Conservation (phyloP, 192 early-diverging fungal genomes). For the Chytriomyces sp. region DNA sequence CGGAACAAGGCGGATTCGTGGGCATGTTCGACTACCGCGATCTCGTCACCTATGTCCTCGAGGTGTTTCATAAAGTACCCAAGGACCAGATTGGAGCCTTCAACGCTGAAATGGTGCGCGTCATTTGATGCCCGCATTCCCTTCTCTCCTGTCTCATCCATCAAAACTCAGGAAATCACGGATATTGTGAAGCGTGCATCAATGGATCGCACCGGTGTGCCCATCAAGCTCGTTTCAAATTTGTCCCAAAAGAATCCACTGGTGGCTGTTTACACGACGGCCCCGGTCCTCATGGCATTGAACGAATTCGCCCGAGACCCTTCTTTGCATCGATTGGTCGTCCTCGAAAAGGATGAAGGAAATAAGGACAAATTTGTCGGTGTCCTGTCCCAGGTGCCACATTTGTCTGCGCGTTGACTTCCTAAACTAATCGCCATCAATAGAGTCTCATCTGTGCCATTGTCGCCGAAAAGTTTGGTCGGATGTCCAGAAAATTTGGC, state of each 20-base stretch:
- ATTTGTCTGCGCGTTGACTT: conserved; percentile 38
- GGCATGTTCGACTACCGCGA: conserved; percentile 61
- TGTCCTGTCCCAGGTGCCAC: conserved; percentile 50
- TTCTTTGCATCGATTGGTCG: conserved; percentile 47
- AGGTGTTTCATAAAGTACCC: conserved; percentile 51
- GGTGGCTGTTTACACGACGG: conserved; percentile 36
- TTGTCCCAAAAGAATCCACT: conserved; percentile 51
- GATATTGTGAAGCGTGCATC: conserved; percentile 52
- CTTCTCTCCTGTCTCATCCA: background rate
- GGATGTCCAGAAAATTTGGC: conserved; percentile 23
- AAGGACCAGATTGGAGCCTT: conserved; percentile 5
- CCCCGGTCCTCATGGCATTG: conserved; percentile 40
- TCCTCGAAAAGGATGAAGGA: conserved; percentile 35
- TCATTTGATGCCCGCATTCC: background rate
- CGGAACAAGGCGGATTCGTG: conserved; percentile 42
- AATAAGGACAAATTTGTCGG: conserved; percentile 42
- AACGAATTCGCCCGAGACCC: conserved; percentile 35
- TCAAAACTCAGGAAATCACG: conserved; percentile 41
- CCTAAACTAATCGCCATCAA: no score
- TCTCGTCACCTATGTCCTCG: conserved; percentile 50
- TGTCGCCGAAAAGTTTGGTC: conserved; percentile 48
- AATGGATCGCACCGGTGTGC: conserved; percentile 42
- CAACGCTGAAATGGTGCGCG: conserved; percentile 41
- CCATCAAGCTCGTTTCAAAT: conserved; percentile 50
- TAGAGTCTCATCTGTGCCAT: conserved; percentile 37